Evolutionary conservation across 2,329 filamentous ascomycete species (phyloP).

Genomic region (Stachybotrys chlorohalonatus): DNA sequence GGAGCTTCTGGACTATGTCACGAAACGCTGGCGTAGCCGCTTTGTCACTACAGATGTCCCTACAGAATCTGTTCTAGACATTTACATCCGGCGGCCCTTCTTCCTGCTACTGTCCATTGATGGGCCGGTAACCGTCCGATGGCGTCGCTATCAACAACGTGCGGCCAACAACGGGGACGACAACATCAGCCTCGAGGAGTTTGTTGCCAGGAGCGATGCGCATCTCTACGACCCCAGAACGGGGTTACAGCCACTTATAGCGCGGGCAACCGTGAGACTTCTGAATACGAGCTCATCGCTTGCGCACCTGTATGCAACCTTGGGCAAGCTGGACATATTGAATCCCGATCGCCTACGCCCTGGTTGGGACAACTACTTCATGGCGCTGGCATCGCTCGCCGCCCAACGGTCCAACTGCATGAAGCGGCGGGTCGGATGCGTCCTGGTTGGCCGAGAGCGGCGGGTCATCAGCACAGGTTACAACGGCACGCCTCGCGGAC

Average conservation of each 20-base stretch:
- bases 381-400: conserved; percentile 88
- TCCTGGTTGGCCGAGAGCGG: conserved; percentile 70
- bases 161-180: conserved; percentile 9
- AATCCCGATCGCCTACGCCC: conserved; percentile 75
- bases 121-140: conserved; percentile 76
- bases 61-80: conserved; percentile 63
- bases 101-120: conserved; percentile 90
- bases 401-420: conserved; percentile 93
- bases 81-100: conserved; percentile 72
- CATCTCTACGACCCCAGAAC: conserved; percentile 61
- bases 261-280: conserved; percentile 73
- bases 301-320: conserved; percentile 59
- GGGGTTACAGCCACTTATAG: conserved; percentile 68
- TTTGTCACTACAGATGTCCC: conserved; percentile 84
- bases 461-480: conserved; percentile 93
- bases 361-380: conserved; percentile 96
- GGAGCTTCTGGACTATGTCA: conserved; percentile 74
- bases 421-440: conserved; percentile 93
- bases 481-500: conserved; percentile 88
- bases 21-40: conserved; percentile 68
- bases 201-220: conserved; percentile 53
- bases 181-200: conserved; percentile 40
- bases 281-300: conserved; percentile 75
- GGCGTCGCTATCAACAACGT: conserved; percentile 59
- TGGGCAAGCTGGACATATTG: conserved; percentile 66